Base-by-base conservation (phyloP, 2,329 filamentous ascomycete genomes). In the Neofusicoccum ribis region DNA sequence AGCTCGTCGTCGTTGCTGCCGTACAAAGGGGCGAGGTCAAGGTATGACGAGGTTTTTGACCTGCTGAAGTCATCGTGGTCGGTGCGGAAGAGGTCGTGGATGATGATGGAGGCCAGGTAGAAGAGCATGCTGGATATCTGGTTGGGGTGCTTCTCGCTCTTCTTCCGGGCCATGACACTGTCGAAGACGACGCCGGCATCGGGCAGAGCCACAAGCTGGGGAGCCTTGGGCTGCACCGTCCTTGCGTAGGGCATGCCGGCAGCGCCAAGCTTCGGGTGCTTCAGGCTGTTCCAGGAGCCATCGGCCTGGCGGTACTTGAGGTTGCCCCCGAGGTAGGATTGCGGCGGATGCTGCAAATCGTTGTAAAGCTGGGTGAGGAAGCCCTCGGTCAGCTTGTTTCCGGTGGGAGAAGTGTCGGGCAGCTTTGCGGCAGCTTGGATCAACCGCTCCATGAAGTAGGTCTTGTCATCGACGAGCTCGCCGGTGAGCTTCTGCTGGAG, bases 61-160 rank as follows among this genome's bases (percentile, higher is more conserved):
- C 85, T 86, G 64, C 85, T 86, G 71, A 82, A 84, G 73, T 92
- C 87, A 5, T 79, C 79, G 31, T 86, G 85, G 69, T 85, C 86
- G 1, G 89, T 91, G 43, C 86, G 83, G 76, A 91, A 91, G 58
- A 89, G 78, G 71, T 89, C 87, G 78, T 81, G 77, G 54, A 83
- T 84, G 70, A 84, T 84, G 70, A 93, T 89, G 6, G 89, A 87
- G 0, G 90, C 91, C 49, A 91, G 80, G 69, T 92, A 92, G 74
- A 91, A 92, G 15, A 93, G 79, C 78, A 92, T 87, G 70, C 88
- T 89, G 0, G 89, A 92, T 46, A 93, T 87, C n/a, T 86, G 85
- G 59, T 89, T 89, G 0, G 89, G 88, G 72, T 92, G 90, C 63
- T 87, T 81, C 67, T 86, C 83, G 67, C 86, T 86, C n/a, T 82